Conservation (phyloP, 352 stramenopile species). For the Pythium vanterpoolii region DNA sequence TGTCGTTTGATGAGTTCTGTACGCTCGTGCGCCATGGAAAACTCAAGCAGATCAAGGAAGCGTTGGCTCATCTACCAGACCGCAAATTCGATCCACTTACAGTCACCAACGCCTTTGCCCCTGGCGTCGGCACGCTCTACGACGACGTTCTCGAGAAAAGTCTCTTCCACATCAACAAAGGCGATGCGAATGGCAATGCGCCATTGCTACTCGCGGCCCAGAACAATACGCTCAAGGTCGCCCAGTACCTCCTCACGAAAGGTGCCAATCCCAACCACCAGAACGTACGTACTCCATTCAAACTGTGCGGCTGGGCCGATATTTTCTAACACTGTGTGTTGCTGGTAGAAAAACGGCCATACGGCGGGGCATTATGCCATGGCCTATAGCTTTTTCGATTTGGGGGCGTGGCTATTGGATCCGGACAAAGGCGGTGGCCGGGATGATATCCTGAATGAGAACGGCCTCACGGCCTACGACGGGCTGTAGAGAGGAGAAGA, state of each 20-base stretch:
- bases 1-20: slow-evolving; percentile 76
- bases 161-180: slow-evolving; percentile 86
- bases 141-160: slow-evolving; percentile 87
- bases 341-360: slow-evolving; percentile 73
- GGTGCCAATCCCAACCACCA: slow-evolving; percentile 90
- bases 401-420: slow-evolving; percentile 90
- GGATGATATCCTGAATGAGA: slow-evolving; percentile 89
- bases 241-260: slow-evolving; percentile 88
- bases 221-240: slow-evolving; percentile 87
- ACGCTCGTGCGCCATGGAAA: slow-evolving; percentile 85
- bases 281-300: slow-evolving; percentile 47
- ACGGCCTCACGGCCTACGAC: slow-evolving; percentile 90
- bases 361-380: slow-evolving; percentile 93
- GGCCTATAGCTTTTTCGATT: slow-evolving; percentile 89
- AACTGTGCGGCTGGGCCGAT: no score
- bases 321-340: not conserved
- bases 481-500: slow-evolving; percentile 38
- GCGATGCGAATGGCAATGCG: slow-evolving; percentile 91
- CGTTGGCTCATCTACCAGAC: slow-evolving; percentile 78
- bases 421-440: slow-evolving; percentile 79
- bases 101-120: slow-evolving; percentile 63
- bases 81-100: slow-evolving; percentile 81
- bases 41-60: slow-evolving; percentile 87
- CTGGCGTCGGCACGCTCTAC: slow-evolving; percentile 90
- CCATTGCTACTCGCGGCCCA: slow-evolving; percentile 83